Percentiles rank a stretch among this genome's conserved stretches.
These are phyloP conservation scores for Fusarium goolgardi DNA, from an alignment of 2,329 filamentous ascomycete genomes.

Conservation along the genomic window DNA sequence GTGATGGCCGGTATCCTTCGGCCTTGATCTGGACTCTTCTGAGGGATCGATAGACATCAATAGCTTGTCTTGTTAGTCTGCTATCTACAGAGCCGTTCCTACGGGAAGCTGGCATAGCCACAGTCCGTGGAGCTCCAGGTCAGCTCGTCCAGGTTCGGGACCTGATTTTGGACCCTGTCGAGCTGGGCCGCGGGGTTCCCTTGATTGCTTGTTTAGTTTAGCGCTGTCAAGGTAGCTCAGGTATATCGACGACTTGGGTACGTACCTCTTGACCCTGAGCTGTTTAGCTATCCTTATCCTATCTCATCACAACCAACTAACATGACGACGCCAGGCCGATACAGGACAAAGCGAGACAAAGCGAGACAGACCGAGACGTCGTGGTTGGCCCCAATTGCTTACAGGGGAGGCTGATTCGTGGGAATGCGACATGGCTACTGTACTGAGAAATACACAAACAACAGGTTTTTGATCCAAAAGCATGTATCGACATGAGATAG, in stretches of 20 bases:
- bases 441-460: slow-evolving; percentile 22
- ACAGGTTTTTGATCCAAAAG: slow-evolving; percentile 35
- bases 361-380: slow-evolving; percentile 25
- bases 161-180: slow-evolving; percentile 43
- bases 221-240: slow-evolving; percentile 30
- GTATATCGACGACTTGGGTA: slow-evolving; percentile 36
- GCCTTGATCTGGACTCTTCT: slow-evolving; percentile 10
- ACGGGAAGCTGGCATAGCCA: slow-evolving; percentile 38
- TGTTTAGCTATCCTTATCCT: slow-evolving; percentile 9
- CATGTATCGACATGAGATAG: slow-evolving; percentile 6
- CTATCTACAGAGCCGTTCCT: not conserved
- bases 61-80: slow-evolving; percentile 7
- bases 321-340: slow-evolving; percentile 36
- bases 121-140: slow-evolving; percentile 30
- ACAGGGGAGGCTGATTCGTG: slow-evolving; percentile 29
- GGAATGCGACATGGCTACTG: slow-evolving; percentile 22
- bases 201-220: slow-evolving; percentile 34
- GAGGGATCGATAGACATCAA: slow-evolving; percentile 11
- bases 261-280: slow-evolving; percentile 32
- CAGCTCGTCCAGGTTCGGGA: slow-evolving; percentile 45
- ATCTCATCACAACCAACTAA: slow-evolving; percentile 15
- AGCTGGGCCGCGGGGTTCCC: slow-evolving; percentile 38
- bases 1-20: slow-evolving; percentile 5
- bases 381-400: slow-evolving; percentile 32
- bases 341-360: slow-evolving; percentile 6